Evolutionary conservation across 495 filamentous ascomycete genomes (phyloP).

Genomic region (Podospora pseudoanserina): DNA sequence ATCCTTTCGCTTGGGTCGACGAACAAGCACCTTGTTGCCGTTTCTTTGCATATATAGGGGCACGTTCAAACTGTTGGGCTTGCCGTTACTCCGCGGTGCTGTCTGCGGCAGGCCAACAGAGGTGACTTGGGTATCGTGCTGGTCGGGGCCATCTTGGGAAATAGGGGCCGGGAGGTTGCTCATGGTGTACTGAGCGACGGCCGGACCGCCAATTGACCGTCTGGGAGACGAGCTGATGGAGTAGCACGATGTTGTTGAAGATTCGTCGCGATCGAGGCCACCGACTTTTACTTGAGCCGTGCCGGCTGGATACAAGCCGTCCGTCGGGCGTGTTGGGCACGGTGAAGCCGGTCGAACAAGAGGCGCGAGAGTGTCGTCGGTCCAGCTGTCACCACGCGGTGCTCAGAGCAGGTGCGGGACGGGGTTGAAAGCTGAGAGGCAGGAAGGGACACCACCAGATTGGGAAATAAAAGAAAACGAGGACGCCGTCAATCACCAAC

Average conservation of each 20-base stretch:
- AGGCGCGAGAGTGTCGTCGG: neutral
- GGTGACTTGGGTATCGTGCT: neutral
- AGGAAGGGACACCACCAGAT: neutral
- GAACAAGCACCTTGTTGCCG: slow-evolving; percentile 45
- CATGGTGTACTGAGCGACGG: slow-evolving; percentile 16
- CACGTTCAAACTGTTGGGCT: slow-evolving; percentile 41
- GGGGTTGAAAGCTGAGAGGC: neutral
- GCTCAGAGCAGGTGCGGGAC: slow-evolving; percentile 1
- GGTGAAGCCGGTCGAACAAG: neutral
- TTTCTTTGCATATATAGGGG: slow-evolving; percentile 47
- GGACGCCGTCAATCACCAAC: neutral
- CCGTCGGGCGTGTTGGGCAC: neutral
- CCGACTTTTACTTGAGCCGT: neutral
- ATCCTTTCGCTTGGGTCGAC: slow-evolving; percentile 45
- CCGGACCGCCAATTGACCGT: slow-evolving; percentile 15
- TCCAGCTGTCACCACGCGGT: neutral
- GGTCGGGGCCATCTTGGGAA: slow-evolving; percentile 11
- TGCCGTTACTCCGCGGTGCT: slow-evolving; percentile 9
- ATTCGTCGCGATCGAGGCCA: neutral
- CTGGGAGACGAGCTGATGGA: neutral
- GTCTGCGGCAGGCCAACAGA: slow-evolving; percentile 18
- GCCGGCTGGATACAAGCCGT: neutral
- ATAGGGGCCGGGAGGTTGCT: slow-evolving; percentile 7
- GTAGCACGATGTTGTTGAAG: neutral
- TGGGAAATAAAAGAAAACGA: neutral